Base-by-base conservation (phyloP, 1,284 basidiomycete species). In the Trametes polyzona region DNA sequence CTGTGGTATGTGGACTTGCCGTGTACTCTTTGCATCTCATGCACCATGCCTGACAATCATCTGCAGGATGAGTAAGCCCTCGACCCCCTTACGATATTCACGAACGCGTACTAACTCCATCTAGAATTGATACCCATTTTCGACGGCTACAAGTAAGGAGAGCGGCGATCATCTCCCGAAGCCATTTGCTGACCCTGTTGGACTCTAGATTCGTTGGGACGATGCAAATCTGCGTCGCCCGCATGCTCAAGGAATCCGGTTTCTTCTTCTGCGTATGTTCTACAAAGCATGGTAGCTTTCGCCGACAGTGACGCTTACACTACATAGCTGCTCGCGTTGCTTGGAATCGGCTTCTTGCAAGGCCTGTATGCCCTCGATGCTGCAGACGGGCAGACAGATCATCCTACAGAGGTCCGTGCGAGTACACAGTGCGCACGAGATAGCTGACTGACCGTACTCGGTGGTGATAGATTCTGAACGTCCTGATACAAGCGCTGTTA, bases 171-270 rank as follows among this genome's bases (percentile, higher is more conserved):
- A 14, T 7, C 16, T 17, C 5, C 4, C 11, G 2, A 7, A 24
- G n/a, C 5, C 33, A 1, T 23, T 5, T 1, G 14, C 47, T 49
- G 36, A 41, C 19, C 9, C 16, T 24, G 36, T 1, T 8, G 2
- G 17, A 3, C n/a, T 39, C 3, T 47, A 89, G 86, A 66, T 92
- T 90, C 63, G 81, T 93, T 47, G 92, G 92, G 2, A 92, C 88
- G 1, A 88, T 92, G 87, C 90, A 93, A 67, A 92, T 95, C 32
- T 93, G 92, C 63, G 83, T 94, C 17, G 84, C 88, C 12, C 82
- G 92, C 12, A 97, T 97, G 95, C 76, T 97, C 61, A 87, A 91
- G 69, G 95, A 98, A 73, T 95, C 92, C 9, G 87, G 91, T 3
- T 94, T 96, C 55, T 98, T 98, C 79, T 95, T 96, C 77, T 83